A percentile compares a stretch with the other conserved stretches of the same genome.
Conservation (phyloP, 345 rosid species). For the Linum trigynum region DNA sequence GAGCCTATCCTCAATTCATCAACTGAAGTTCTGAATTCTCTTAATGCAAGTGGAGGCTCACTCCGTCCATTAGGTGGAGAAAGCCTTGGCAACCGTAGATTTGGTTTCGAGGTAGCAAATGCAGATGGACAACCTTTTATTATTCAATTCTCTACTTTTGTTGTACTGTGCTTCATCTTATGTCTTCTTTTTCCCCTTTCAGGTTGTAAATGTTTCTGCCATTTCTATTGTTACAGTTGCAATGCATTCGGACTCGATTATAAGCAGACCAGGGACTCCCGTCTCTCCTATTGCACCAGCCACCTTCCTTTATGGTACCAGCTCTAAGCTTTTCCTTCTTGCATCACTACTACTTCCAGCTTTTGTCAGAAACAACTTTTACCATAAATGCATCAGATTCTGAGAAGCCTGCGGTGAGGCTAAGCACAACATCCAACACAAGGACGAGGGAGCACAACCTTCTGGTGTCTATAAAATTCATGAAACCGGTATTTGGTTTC, state of each 20-base stretch:
- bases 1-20: slow-evolving; percentile 68
- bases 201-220: slow-evolving; percentile 53
- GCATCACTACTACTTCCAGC: background rate
- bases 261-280: slow-evolving; percentile 66
- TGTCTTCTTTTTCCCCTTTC: slow-evolving; percentile 12
- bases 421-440: slow-evolving; percentile 56
- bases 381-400: slow-evolving; percentile 44
- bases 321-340: background rate
- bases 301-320: slow-evolving; percentile 72
- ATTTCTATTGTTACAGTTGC: slow-evolving; percentile 48
- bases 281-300: slow-evolving; percentile 66
- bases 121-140: background rate
- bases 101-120: slow-evolving; percentile 57
- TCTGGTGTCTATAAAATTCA: slow-evolving; percentile 52
- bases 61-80: slow-evolving; percentile 51
- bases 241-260: slow-evolving; percentile 36
- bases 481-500: slow-evolving; percentile 81
- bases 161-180: background rate
- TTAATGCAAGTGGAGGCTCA: slow-evolving; percentile 44
- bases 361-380: slow-evolving; percentile 3
- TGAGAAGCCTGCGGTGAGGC: slow-evolving; percentile 60
- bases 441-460: slow-evolving; percentile 57
- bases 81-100: slow-evolving; percentile 54
- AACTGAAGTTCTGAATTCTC: slow-evolving; percentile 39
- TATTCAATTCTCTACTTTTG: background rate